phyloP scores from a whole-genome alignment of 73 alveolate genomes.

The Effrenium voratum region DNA sequence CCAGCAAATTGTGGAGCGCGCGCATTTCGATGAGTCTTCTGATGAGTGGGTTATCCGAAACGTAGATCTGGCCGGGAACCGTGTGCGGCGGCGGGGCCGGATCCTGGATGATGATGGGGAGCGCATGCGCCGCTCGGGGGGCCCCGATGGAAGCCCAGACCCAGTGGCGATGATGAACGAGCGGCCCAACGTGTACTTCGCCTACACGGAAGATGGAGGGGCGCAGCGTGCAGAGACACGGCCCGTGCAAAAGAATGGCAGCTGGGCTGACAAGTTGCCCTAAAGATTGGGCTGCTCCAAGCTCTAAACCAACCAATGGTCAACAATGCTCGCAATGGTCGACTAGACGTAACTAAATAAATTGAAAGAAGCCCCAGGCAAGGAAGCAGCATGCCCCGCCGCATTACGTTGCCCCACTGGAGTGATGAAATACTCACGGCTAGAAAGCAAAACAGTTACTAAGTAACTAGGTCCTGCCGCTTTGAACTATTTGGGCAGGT shows the following conservation, averaged over 20 bases:
- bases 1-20: constrained; percentile 96
- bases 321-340: no score
- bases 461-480: no score
- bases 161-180: constrained; percentile 94
- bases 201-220: constrained; percentile 92
- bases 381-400: no score
- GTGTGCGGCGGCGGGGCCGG: constrained; percentile 90
- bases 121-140: constrained; percentile 2
- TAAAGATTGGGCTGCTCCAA: no score
- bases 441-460: no score
- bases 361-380: no score
- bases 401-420: no score
- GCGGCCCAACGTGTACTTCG: constrained; percentile 89
- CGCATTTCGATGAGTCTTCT: constrained; percentile 95
- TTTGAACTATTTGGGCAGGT: no score
- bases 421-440: no score
- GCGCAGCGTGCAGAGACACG: constrained; percentile 94
- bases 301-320: no score
- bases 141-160: constrained; percentile 88
- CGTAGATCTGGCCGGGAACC: constrained; percentile 96
- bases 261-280: no score
- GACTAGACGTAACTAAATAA: no score
- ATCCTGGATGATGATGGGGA: constrained; percentile 56
- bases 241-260: constrained; percentile 41
- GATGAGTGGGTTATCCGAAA: constrained; percentile 96